Evolutionary conservation across 2,329 filamentous ascomycete species (phyloP), one percentile per base, ranked within the genome.

Genomic region (Aspergillus latus): DNA sequence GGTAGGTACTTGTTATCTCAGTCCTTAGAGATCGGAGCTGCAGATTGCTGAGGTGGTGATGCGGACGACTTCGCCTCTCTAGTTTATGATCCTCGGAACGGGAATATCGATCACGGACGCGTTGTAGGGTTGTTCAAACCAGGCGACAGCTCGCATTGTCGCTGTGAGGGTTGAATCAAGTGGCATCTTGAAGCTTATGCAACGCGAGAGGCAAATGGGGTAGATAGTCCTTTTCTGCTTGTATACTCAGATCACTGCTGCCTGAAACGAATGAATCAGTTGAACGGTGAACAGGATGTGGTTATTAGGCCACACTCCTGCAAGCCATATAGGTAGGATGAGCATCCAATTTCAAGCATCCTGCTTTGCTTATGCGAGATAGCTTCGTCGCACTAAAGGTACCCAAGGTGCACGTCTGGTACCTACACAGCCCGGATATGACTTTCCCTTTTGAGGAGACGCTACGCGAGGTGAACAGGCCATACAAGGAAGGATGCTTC

Each of bases 351-450:
- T 21, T 21, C 21, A 21, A 21, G 21, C 21, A 21, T 21, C 21
- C 21, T 21, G 21, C 21, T 21, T 21, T 21, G 21, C 21, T 21
- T 21, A 21, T 21, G 21, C 21, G 21, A 21, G 21, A 21, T 21
- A 76, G 73, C 13, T 59, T 80, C 29, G 57, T 67, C 39, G 76
- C 74, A 1, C 67, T 81, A 11, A 65, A 73, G 34, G 66, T 71
- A 0, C 65, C 71, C 28, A 74, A 73, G 56, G 66, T 82, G 2
- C 72, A 82, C 39, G 75, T 80, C 49, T 80, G 73, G 63, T 83
- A 82, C 57, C 72, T 83, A 2, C 80, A 83, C 59, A 75, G 71
- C 1, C 80, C 80, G 52, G 80, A 83, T 61, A 69, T 75, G n/a
- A 75, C 66, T 0, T 75, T 72, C 1, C 77, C 80, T 0, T 72